Base-by-base conservation (phyloP, 306 rosid genomes). In the Trichosanthes cucumerina region DNA sequence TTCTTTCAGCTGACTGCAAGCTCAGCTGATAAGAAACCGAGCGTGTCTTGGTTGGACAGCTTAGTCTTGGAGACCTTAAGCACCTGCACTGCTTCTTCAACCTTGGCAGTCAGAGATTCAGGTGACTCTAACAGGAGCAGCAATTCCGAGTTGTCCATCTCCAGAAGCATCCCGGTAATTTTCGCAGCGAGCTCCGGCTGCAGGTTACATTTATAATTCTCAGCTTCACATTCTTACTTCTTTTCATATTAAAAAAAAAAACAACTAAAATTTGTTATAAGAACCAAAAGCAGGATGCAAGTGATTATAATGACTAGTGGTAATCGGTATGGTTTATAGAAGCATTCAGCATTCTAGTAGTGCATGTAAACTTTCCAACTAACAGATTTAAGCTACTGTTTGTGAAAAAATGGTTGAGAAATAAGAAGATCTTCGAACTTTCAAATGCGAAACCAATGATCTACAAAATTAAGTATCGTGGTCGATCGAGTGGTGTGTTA, bases 131-230 rank as follows among this genome's bases (percentile, higher is more conserved):
- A 79, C 79, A 93, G 88, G 58, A 84, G 88, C 80, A 93, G 86
- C 89, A 90, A 78, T 83, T 93, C 97, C 31, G 87, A 86, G 83
- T 85, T 90, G 88, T 93, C 94, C 98, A 93, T 91, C 85, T 93
- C 97, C 89, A 91, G 82, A 66, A 93, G 94, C 98, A 93, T 93
- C 79, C 98, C 97, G 18, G 98, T 93, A 36, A 93, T 88, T 84
- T 93, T 93, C 15, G 93, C 82, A n/a, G 91, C 88, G 53, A 90
- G 86, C 59, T 77, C 85, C 74, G 96, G 91, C 97, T 93, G 93
- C 87, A 84, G 60, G 78, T 77, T 41, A 8, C 64, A 71, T 44
- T 69, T 33, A 6, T 15, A 34, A 34, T 64, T 7, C 44, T 36
- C 72, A 34, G 24, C 34, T 24, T 26, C 38, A 26, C 31, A 58